Base-by-base conservation (phyloP, 495 filamentous ascomycete species). In the Clavariopsis aquatica region DNA sequence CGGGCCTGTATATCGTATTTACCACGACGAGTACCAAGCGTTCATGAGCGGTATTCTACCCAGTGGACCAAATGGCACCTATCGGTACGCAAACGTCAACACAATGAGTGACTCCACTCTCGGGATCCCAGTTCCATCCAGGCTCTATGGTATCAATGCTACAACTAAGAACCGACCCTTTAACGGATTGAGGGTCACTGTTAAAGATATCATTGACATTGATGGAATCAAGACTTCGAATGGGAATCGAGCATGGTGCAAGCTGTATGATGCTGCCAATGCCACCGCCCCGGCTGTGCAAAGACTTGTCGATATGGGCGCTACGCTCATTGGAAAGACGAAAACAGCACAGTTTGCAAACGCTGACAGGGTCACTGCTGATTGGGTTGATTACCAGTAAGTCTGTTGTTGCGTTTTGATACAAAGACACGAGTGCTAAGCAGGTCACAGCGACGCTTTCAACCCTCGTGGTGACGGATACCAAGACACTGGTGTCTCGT, bases 161-260 rank as follows among this genome's bases (percentile, higher is more conserved):
- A 62, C 62, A 6, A 66, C 62, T 19, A 73, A 76, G 54, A n/a
- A n/a, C n/a, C n/a, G n/a, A n/a, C 76, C 75, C 4, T 61, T 78
- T 2, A 71, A 72, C 0, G 75, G 75, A 27, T 65, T 79, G n/a
- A 76, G 86, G 12, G 61, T 87, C 1, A 84, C 79, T 1, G 75
- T 88, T 64, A 89, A 89, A 72, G 86, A 88, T 63, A 82, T 86
- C 52, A 85, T 80, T 70, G 77, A 84, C 28, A 71, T 88, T 10
- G 77, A 76, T 0, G 85, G 86, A 1, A 67, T 85, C 1, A 80
- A 80, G 58, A 82, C 79, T 0, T 79, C 79, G 29, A 77, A 80
- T 60, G 81, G 84, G 52, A 85, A 84, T 68, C 72, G 82, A 12
- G 83, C 82, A 0, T 85, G 79, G 75, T 82, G 84, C 54, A 71